A percentile compares a stretch with the other conserved stretches of the same genome.
These are phyloP conservation scores for Breviolum minutum DNA, from an alignment of 73 alveolate species.

Conservation along the genomic window DNA sequence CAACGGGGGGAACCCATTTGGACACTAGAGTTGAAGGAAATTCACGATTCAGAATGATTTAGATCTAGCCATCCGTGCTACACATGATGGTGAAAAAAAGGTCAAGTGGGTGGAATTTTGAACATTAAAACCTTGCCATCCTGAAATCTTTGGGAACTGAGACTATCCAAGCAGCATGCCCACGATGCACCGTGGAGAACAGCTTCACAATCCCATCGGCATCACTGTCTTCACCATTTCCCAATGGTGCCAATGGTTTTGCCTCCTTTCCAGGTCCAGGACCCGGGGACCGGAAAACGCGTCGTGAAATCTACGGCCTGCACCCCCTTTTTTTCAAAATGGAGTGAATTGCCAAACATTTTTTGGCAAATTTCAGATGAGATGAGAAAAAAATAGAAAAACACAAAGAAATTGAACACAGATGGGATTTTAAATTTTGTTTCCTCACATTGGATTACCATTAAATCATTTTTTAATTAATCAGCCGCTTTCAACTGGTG, in stretches of 20 bases:
- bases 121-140: too few species aligned
- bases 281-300: background rate
- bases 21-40: too few species aligned
- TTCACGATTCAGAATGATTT: too few species aligned
- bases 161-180: conserved; percentile 53
- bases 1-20: too few species aligned
- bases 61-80: too few species aligned
- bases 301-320: too few species aligned
- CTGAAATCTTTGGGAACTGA: background rate
- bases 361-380: background rate
- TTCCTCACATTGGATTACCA: background rate
- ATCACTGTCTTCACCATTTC: background rate
- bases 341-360: background rate
- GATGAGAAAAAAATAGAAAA: background rate
- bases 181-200: conserved; percentile 72
- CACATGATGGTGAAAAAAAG: too few species aligned
- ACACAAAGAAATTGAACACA: background rate
- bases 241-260: background rate
- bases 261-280: conserved; percentile 32
- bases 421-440: background rate
- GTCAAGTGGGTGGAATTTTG: too few species aligned
- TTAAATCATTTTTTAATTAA: background rate
- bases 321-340: too few species aligned
- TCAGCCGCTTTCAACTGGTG: background rate
- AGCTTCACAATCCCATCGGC: conserved; percentile 47